A percentile compares a stretch with the other conserved stretches of the same genome.
These are phyloP conservation scores for Eruca vesicaria DNA, from an alignment of 441 rosid genomes.

Conservation along the genomic window DNA sequence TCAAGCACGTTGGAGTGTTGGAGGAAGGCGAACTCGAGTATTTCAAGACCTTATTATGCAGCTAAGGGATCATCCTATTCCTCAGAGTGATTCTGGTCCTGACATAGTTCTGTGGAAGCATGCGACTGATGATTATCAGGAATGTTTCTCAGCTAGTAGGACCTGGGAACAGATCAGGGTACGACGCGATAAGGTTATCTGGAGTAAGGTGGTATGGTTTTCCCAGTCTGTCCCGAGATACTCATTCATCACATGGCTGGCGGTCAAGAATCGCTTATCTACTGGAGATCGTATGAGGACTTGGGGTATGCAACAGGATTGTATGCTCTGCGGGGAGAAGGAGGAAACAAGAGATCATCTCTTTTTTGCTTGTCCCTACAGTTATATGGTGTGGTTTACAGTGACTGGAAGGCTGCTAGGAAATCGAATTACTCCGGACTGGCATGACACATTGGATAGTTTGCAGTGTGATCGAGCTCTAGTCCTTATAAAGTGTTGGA, in stretches of 20 bases:
- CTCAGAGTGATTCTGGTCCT: no score
- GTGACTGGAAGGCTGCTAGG: background rate
- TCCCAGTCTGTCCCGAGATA: background rate
- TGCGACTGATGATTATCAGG: no score
- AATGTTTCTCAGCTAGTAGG: no score
- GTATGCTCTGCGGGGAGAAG: background rate
- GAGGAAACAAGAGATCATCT: background rate
- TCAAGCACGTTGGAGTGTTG: no score
- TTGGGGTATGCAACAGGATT: background rate
- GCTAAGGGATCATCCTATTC: no score
- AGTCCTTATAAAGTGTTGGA: no score
- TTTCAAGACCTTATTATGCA: no score
- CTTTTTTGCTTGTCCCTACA: background rate
- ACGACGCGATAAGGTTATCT: background rate
- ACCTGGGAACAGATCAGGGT: background rate
- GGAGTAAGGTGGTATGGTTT: background rate
- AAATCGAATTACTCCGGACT: background rate
- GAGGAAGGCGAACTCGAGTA: no score
- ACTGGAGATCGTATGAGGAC: background rate
- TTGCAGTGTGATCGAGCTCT: no score
- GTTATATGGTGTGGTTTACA: background rate
- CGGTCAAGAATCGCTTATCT: background rate
- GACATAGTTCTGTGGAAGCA: no score
- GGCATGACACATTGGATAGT: no score
- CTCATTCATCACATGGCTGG: background rate